Conservation (phyloP, 2,329 filamentous ascomycete genomes). For the Fusarium neocosmosporiellum region DNA sequence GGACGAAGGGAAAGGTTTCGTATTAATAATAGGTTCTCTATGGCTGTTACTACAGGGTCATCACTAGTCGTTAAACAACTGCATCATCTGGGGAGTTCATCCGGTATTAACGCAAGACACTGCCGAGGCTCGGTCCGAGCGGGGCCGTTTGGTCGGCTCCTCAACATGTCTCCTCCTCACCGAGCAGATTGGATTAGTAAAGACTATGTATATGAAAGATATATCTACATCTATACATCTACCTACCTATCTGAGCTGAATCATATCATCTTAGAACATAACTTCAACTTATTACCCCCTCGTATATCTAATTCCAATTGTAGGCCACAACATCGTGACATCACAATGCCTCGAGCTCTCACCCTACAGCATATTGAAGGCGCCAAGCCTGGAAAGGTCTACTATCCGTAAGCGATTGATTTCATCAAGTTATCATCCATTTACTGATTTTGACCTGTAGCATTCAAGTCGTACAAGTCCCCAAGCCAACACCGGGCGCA, state of each 20-base stretch:
- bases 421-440: neutral
- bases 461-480: constrained; percentile 69
- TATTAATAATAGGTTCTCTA: neutral
- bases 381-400: constrained; percentile 86
- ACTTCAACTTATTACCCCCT: neutral
- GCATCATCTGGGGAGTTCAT: neutral
- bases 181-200: neutral
- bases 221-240: neutral
- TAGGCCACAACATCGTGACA: neutral
- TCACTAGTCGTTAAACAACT: neutral
- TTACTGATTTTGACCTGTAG: constrained; percentile 48
- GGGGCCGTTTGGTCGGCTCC: neutral
- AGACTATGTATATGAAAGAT: neutral
- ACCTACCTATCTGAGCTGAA: neutral
- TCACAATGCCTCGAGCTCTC: constrained; percentile 65
- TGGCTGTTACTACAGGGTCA: too few relatives aligned
- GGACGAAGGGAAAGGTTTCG: neutral
- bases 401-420: constrained; percentile 72
- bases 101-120: neutral
- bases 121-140: constrained; percentile 5
- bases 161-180: neutral
- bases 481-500: constrained; percentile 71
- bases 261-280: neutral
- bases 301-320: neutral
- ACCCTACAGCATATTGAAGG: constrained; percentile 76